Conservation (phyloP, 208 protist species). For the Acanthamoeba polyphaga region DNA sequence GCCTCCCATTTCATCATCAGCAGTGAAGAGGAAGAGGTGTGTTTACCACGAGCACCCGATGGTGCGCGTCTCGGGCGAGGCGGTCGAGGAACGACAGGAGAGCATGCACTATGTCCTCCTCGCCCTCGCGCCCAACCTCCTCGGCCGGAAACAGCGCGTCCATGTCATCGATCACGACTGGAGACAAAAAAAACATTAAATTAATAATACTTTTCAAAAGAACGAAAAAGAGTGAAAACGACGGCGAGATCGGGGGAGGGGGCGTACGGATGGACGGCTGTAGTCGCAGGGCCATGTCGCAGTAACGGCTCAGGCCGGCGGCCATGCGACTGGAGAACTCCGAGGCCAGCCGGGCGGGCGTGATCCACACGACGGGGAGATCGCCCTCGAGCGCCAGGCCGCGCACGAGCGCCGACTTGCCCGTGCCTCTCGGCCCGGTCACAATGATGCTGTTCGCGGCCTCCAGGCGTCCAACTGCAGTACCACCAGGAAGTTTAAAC, state of each 20-base stretch:
- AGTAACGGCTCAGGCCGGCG: not conserved
- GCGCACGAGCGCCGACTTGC: slow-evolving; percentile 14
- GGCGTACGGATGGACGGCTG: not conserved
- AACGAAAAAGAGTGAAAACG: not conserved
- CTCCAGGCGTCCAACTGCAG: not conserved
- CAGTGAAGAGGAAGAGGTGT: not conserved
- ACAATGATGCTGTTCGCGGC: not conserved
- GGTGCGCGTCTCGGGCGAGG: not conserved
- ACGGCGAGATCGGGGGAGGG: not conserved
- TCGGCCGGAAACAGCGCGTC: slow-evolving; percentile 7
- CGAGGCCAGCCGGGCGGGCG: not conserved
- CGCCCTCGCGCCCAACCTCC: slow-evolving; percentile 1
- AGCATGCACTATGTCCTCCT: not conserved
- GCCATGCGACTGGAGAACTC: slow-evolving; percentile 20
- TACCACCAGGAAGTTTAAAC: not conserved
- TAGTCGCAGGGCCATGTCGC: not conserved
- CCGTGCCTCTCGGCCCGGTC: not conserved
- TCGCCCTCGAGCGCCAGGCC: slow-evolving; percentile 6
- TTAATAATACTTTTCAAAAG: too few relatives aligned
- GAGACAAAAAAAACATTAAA: too few relatives aligned
- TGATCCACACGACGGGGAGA: not conserved
- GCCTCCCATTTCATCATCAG: not conserved
- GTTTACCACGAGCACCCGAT: not conserved
- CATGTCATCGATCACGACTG: slow-evolving; percentile 8
- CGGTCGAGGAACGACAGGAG: not conserved